A percentile compares a stretch with the other conserved stretches of the same genome.
Evolutionary conservation across 257 asterid genomes (phyloP).

Genomic region (Solanum megistacrolobum): DNA sequence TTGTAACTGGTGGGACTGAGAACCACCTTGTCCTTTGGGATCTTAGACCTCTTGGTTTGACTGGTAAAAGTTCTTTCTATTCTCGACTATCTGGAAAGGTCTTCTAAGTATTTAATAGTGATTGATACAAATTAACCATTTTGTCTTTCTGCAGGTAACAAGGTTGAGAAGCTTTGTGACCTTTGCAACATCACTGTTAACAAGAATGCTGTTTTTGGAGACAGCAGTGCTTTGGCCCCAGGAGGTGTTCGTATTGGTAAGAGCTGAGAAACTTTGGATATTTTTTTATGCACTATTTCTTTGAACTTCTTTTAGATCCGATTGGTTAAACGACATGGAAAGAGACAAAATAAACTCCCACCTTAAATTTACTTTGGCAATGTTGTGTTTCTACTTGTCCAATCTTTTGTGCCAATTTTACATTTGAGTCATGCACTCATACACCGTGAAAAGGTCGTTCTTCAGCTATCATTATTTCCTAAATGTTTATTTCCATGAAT

Average conservation of each 20-base stretch:
- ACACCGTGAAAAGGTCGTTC: background rate
- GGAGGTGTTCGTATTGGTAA: slow-evolving; percentile 99
- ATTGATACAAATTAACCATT: background rate
- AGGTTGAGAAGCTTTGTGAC: slow-evolving; percentile 95
- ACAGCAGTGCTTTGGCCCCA: slow-evolving; percentile 98
- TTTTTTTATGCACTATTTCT: background rate
- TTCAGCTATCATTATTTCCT: background rate
- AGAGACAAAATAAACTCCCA: background rate
- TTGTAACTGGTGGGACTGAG: slow-evolving; percentile 93
- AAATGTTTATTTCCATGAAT: background rate
- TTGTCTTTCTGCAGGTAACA: slow-evolving; percentile 50
- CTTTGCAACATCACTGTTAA: slow-evolving; percentile 90
- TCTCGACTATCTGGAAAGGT: background rate
- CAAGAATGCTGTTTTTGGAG: slow-evolving; percentile 98
- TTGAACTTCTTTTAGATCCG: background rate
- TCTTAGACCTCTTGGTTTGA: slow-evolving; percentile 96
- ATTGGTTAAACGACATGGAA: background rate
- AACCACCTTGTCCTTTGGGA: slow-evolving; percentile 99
- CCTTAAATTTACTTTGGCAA: background rate
- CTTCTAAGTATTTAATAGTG: background rate
- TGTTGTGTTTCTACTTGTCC: background rate
- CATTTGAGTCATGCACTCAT: background rate
- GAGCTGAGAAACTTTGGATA: background rate
- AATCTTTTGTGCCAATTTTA: background rate
- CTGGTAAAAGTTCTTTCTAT: slow-evolving; percentile 37